These are phyloP conservation scores for Phylloporus arenicola DNA, from an alignment of 768 basidiomycete genomes.

Conservation along the genomic window DNA sequence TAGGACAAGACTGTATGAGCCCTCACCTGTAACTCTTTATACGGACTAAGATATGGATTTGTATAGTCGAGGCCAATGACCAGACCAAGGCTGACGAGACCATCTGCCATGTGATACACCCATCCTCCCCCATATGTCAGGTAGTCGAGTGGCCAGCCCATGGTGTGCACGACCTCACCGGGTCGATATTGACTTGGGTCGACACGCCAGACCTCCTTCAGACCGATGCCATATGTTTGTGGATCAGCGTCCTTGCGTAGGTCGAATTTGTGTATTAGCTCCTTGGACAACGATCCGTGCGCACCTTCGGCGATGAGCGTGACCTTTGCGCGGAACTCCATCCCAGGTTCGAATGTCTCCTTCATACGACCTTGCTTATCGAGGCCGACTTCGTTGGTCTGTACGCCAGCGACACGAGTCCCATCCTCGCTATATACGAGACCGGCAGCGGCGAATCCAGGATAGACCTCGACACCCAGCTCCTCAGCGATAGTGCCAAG, in stretches of 20 bases:
- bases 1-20: not conserved
- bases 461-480: slow-evolving; percentile 90
- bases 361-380: slow-evolving; percentile 73
- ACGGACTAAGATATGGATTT: slow-evolving; percentile 90
- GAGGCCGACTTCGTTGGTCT: slow-evolving; percentile 92
- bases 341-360: slow-evolving; percentile 89
- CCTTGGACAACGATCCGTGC: slow-evolving; percentile 86
- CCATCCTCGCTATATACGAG: slow-evolving; percentile 62
- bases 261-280: slow-evolving; percentile 66
- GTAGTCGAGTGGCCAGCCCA: slow-evolving; percentile 88
- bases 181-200: slow-evolving; percentile 56
- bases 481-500: slow-evolving; percentile 80
- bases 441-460: slow-evolving; percentile 91
- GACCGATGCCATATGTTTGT: slow-evolving; percentile 93
- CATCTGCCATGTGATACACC: slow-evolving; percentile 93
- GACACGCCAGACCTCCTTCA: slow-evolving; percentile 98
- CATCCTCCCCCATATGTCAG: slow-evolving; percentile 83
- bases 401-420: slow-evolving; percentile 51
- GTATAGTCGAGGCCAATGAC: slow-evolving; percentile 93
- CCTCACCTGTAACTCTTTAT: slow-evolving; percentile 84
- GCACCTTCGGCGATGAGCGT: slow-evolving; percentile 94
- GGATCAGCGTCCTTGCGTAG: slow-evolving; percentile 64
- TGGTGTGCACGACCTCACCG: slow-evolving; percentile 80
- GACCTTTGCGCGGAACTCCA: slow-evolving; percentile 90
- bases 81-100: slow-evolving; percentile 83